Percentiles rank a stretch among this genome's conserved stretches.
These are phyloP conservation scores for Didymellaceae sp. DNA, from an alignment of 2,329 filamentous ascomycete species.

Conservation along the genomic window DNA sequence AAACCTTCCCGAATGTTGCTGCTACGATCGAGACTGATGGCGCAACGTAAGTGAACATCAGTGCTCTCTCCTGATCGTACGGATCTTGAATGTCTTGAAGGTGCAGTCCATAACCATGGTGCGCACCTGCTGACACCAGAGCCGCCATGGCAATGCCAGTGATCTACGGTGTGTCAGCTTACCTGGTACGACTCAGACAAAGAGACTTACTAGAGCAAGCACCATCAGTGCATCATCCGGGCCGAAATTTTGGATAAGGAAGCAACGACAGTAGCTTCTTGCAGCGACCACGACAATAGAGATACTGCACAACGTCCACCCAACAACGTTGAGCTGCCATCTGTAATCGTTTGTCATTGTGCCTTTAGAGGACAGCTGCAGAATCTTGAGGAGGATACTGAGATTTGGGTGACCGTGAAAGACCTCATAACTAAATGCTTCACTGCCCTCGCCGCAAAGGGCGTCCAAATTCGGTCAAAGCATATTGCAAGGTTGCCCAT, in stretches of 20 bases:
- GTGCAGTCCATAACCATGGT: neutral
- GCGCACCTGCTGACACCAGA: neutral
- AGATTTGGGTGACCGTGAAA: neutral
- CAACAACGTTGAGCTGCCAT: conserved; percentile 1
- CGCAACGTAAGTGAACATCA: conserved; percentile 3
- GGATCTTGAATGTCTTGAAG: neutral
- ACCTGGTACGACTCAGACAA: neutral
- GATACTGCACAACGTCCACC: neutral
- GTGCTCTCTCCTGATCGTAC: neutral
- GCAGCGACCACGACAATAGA: neutral
- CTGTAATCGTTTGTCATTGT: neutral
- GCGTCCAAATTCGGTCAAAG: neutral
- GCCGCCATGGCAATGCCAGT: neutral
- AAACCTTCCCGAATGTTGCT: neutral
- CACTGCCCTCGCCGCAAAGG: neutral
- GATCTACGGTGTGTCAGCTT: neutral
- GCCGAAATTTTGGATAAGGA: neutral
- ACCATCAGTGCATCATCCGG: conserved; percentile 4
- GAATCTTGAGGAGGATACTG: neutral
- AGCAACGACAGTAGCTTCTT: conserved; percentile 2
- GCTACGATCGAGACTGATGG: neutral
- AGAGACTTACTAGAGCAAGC: neutral
- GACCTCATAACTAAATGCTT: neutral
- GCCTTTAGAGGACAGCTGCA: neutral
- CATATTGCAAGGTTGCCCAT: neutral